A percentile compares a stretch with the other conserved stretches of the same genome.
These are phyloP conservation scores for Trapa incisa DNA, from an alignment of 345 rosid species.

Conservation along the genomic window DNA sequence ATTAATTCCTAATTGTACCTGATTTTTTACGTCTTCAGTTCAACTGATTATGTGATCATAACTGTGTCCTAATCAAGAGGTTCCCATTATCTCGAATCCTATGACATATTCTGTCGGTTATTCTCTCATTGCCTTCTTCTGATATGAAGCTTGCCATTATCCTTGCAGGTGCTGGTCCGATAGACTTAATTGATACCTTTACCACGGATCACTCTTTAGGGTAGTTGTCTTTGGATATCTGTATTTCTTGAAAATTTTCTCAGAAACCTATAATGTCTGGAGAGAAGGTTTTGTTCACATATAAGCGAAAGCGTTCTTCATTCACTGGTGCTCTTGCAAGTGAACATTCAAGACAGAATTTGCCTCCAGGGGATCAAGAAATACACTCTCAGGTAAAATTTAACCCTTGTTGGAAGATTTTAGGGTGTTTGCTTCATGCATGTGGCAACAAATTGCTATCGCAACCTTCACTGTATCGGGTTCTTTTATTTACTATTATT, in stretches of 20 bases:
- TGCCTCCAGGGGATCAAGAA: slow-evolving; percentile 9
- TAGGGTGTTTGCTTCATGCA: neutral
- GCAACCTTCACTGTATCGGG: neutral
- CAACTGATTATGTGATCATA: neutral
- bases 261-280: slow-evolving; percentile 19
- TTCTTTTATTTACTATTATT: neutral
- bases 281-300: slow-evolving; percentile 23
- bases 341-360: slow-evolving; percentile 10
- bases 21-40: neutral
- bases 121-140: neutral
- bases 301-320: slow-evolving; percentile 25
- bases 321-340: slow-evolving; percentile 7
- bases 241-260: slow-evolving; percentile 1
- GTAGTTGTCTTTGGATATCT: neutral
- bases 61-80: neutral
- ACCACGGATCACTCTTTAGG: neutral
- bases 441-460: neutral
- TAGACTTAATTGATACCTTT: neutral
- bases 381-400: slow-evolving; percentile 3
- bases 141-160: neutral
- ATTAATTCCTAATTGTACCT: neutral
- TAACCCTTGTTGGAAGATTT: neutral
- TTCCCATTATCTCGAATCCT: neutral
- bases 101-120: neutral
- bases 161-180: neutral